These are phyloP conservation scores for Cyclostephanos invisitatus DNA, from an alignment of 108 stramenopile genomes.

Conservation along the genomic window DNA sequence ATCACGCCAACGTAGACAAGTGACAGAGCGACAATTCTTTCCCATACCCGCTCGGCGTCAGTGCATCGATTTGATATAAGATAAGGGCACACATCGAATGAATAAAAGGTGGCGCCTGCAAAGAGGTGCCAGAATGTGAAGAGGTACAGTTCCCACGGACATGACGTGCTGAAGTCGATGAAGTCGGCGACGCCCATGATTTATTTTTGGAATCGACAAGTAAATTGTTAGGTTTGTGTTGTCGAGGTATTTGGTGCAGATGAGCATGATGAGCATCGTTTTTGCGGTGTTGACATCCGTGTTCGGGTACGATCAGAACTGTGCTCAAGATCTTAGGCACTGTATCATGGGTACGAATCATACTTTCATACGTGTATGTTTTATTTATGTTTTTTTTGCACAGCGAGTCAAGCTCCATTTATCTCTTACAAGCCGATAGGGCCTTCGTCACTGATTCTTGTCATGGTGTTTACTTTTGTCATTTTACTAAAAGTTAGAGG, in stretches of 20 bases:
- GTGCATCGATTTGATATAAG: conserved; percentile 28
- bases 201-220: neutral
- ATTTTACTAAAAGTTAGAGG: too few relatives aligned
- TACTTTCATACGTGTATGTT: too few relatives aligned
- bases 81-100: conserved; percentile 29
- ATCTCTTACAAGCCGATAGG: too few relatives aligned
- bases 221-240: neutral
- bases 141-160: conserved; percentile 49
- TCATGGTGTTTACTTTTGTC: too few relatives aligned
- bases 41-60: conserved; percentile 34
- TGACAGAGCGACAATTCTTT: conserved; percentile 28
- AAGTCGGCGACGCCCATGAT: conserved; percentile 46
- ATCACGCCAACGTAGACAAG: conserved; percentile 42
- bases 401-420: too few relatives aligned
- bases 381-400: too few relatives aligned
- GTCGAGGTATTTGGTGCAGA: conserved; percentile 7
- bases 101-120: conserved; percentile 19
- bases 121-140: conserved; percentile 38
- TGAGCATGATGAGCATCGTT: neutral
- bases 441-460: too few relatives aligned
- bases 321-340: too few relatives aligned
- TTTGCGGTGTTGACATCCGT: neutral
- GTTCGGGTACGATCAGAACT: too few relatives aligned
- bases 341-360: too few relatives aligned
- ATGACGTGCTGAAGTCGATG: conserved; percentile 42